phyloP scores from a whole-genome alignment of 176 grass and related monocot species.

The Microstegium vimineum region DNA sequence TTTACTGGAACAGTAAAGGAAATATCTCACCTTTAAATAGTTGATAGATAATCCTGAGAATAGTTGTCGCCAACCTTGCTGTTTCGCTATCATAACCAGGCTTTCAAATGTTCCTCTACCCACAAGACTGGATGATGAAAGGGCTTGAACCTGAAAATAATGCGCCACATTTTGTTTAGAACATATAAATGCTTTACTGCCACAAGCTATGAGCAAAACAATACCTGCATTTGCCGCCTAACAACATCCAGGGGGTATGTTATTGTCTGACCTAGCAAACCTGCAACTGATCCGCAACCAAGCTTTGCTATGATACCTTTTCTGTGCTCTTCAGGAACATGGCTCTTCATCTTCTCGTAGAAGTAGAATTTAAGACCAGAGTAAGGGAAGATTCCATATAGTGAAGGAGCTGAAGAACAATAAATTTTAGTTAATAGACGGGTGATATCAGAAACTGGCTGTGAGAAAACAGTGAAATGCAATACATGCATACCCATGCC shows the following conservation, averaged over 20 bases:
- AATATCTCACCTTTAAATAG: conserved; percentile 76
- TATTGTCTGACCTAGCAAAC: conserved; percentile 94
- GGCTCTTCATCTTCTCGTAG: conserved; percentile 92
- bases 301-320: conserved; percentile 77
- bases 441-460: not conserved
- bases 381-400: conserved; percentile 98
- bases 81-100: conserved; percentile 60
- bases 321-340: conserved; percentile 76
- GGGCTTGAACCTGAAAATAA: conserved; percentile 59
- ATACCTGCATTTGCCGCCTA: conserved; percentile 96
- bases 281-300: conserved; percentile 86
- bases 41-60: conserved; percentile 97
- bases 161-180: conserved; percentile 1
- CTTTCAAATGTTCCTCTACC: conserved; percentile 72
- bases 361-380: conserved; percentile 98
- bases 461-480: not conserved
- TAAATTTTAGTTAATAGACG: conserved; percentile 11
- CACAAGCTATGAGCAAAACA: conserved; percentile 3
- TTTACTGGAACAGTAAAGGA: not conserved
- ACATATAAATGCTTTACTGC: not conserved
- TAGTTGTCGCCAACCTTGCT: conserved; percentile 81
- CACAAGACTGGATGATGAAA: conserved; percentile 41
- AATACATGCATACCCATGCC: conserved; percentile 67
- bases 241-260: conserved; percentile 97
- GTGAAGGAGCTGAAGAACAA: conserved; percentile 65